phyloP scores from a whole-genome alignment of 352 stramenopile species.

The Phytophthora foliorum region DNA sequence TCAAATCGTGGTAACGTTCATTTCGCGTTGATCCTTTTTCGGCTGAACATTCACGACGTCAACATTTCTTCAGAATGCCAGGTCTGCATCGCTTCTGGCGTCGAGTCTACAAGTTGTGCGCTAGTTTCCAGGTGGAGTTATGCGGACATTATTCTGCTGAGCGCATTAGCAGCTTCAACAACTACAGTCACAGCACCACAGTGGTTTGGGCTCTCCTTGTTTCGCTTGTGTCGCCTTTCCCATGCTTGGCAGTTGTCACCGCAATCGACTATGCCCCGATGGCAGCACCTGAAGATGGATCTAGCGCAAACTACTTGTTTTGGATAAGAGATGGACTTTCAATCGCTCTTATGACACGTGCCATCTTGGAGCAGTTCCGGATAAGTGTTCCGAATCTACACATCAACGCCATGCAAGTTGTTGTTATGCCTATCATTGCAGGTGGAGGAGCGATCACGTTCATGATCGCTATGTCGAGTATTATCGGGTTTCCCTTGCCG shows the following conservation, averaged over 20 bases:
- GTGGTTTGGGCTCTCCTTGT: constrained; percentile 4
- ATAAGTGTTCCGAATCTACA: constrained; percentile 13
- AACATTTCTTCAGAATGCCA: constrained; percentile 11
- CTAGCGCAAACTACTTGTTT: constrained; percentile 45
- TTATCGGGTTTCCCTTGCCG: constrained; percentile 53
- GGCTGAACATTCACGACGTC: too few species aligned
- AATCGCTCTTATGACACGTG: constrained; percentile 38
- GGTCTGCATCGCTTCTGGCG: constrained; percentile 7
- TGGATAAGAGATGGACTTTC: constrained; percentile 37
- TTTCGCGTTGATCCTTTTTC: constrained; percentile 7
- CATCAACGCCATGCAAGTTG: constrained; percentile 10
- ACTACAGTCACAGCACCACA: constrained; percentile 10
- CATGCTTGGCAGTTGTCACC: constrained; percentile 35
- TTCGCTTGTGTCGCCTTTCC: constrained; percentile 33
- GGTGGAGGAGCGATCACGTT: constrained; percentile 14
- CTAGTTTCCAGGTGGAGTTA: constrained; percentile 45
- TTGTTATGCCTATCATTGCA: constrained; percentile 11
- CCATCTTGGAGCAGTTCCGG: constrained; percentile 42
- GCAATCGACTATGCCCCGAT: constrained; percentile 37
- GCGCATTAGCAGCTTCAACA: constrained; percentile 16
- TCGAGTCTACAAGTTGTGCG: constrained; percentile 15
- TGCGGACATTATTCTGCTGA: constrained; percentile 49
- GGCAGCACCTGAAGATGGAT: constrained; percentile 19
- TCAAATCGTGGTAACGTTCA: not conserved
- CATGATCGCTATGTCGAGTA: constrained; percentile 25